A percentile compares a stretch with the other conserved stretches of the same genome.
phyloP scores from a whole-genome alignment of 805 yeast species.

The Kregervanrija delftensis region DNA sequence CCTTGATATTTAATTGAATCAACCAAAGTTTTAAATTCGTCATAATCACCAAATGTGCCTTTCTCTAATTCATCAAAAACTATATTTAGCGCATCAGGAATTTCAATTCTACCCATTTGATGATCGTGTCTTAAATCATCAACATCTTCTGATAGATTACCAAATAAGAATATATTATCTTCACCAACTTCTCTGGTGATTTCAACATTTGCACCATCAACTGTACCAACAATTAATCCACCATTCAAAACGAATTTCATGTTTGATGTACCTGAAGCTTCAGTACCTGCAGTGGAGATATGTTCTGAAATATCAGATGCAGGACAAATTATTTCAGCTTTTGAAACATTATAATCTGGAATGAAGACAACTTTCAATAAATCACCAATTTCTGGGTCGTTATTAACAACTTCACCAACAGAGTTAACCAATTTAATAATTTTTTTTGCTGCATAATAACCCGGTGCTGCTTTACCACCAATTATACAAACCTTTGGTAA shows the following conservation, averaged over 20 bases:
- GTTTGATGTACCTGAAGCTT: constrained; percentile 92
- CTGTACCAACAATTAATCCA: constrained; percentile 91
- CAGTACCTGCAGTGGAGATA: constrained; percentile 95
- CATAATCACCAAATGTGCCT: constrained; percentile 64
- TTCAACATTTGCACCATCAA: constrained; percentile 95
- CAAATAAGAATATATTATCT: constrained; percentile 86
- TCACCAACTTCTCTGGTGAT: constrained; percentile 91
- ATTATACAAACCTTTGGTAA: constrained; percentile 74
- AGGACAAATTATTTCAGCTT: constrained; percentile 86
- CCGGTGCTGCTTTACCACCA: constrained; percentile 98
- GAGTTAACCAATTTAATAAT: constrained; percentile 80
- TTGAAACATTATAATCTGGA: constrained; percentile 90
- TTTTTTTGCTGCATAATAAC: constrained; percentile 90
- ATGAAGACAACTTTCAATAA: constrained; percentile 80
- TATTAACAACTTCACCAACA: constrained; percentile 75
- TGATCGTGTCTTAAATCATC: constrained; percentile 79
- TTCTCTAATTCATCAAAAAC: constrained; percentile 64
- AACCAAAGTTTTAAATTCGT: constrained; percentile 59
- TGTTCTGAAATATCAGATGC: constrained; percentile 90
- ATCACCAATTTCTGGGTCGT: constrained; percentile 67
- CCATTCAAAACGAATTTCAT: constrained; percentile 95
- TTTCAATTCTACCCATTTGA: constrained; percentile 46
- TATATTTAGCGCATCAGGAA: constrained; percentile 52
- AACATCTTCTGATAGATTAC: constrained; percentile 84
- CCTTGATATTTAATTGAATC: constrained; percentile 69